Percentiles rank a stretch among this genome's conserved stretches.
phyloP scores from a whole-genome alignment of 176 grass and related monocot species.

The Carex parvula region DNA sequence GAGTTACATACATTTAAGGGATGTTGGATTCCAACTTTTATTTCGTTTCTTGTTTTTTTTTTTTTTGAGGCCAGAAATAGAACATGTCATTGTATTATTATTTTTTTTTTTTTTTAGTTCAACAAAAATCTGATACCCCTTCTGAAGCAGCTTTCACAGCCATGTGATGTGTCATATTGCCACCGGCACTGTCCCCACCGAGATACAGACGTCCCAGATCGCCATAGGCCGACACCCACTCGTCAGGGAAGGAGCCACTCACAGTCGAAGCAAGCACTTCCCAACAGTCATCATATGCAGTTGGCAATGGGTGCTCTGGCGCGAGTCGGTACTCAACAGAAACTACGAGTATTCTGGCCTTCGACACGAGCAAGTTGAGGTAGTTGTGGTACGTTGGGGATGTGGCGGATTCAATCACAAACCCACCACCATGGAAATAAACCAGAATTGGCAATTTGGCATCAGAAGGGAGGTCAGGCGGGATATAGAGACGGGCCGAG shows the following conservation, averaged over 20 bases:
- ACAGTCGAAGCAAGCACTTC: conserved; percentile 42
- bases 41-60: neutral
- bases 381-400: conserved; percentile 15
- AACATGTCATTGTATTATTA: neutral
- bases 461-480: neutral
- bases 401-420: conserved; percentile 33
- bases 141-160: conserved; percentile 15
- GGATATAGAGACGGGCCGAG: conserved; percentile 29
- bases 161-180: conserved; percentile 53
- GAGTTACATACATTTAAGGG: neutral
- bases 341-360: conserved; percentile 34
- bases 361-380: conserved; percentile 34
- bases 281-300: conserved; percentile 50
- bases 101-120: neutral
- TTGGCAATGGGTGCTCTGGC: conserved; percentile 59
- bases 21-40: neutral
- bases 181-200: conserved; percentile 57
- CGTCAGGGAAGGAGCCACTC: conserved; percentile 17
- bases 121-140: neutral
- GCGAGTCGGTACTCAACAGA: conserved; percentile 57
- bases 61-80: neutral
- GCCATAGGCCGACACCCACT: conserved; percentile 48
- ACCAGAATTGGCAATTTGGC: conserved; percentile 33
- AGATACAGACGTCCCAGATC: conserved; percentile 44
- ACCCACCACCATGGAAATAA: conserved; percentile 60